phyloP scores from a whole-genome alignment of 2,329 filamentous ascomycete genomes.

The Ascochyta koolunga region DNA sequence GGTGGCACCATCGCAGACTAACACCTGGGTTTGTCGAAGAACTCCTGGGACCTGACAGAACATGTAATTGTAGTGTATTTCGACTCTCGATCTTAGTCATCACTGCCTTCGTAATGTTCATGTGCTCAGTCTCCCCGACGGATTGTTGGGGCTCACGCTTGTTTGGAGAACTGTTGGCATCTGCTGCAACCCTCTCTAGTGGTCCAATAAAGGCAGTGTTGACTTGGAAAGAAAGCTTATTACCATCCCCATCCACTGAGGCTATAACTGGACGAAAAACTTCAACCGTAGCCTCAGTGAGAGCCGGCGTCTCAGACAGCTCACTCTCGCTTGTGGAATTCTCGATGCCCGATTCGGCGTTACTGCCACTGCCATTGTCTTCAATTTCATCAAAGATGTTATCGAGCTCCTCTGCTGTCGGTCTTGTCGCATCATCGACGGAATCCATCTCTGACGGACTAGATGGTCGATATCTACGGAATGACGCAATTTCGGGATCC shows the following conservation, averaged over 20 bases:
- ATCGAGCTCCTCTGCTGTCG: background rate
- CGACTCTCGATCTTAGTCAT: conserved; percentile 19
- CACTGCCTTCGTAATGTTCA: conserved; percentile 35
- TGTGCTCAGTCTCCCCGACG: conserved; percentile 23
- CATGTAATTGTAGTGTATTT: conserved; percentile 29
- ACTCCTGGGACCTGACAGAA: conserved; percentile 31
- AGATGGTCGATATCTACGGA: background rate
- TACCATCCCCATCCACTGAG: conserved; percentile 32
- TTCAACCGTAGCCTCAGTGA: background rate
- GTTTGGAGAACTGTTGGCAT: background rate
- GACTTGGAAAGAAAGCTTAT: conserved; percentile 29
- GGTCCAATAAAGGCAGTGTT: conserved; percentile 15
- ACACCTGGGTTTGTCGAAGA: conserved; percentile 8
- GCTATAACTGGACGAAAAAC: background rate
- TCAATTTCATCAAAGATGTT: background rate
- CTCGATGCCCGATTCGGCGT: background rate
- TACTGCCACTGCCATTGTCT: background rate
- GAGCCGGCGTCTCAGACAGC: background rate
- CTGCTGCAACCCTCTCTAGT: background rate
- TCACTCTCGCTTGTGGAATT: conserved; percentile 4
- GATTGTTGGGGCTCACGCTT: background rate
- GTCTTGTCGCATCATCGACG: background rate
- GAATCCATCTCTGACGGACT: background rate
- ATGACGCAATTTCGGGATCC: background rate
- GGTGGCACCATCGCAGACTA: conserved; percentile 36